Base-by-base conservation (phyloP, 352 stramenopile species). In the Phytophthora megakarya region DNA sequence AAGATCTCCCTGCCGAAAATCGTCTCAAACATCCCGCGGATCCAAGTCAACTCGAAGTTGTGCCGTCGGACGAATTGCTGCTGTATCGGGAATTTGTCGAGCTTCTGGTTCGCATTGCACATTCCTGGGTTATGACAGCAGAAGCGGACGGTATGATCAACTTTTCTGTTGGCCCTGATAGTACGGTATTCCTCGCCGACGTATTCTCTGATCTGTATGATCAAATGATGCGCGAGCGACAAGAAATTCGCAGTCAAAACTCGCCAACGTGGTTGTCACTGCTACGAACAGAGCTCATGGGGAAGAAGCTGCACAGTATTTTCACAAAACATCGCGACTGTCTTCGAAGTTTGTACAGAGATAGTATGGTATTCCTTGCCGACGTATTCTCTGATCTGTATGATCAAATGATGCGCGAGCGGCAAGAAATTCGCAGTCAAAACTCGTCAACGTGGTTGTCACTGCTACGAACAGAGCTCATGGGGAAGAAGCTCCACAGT, bases 11-110 rank as follows among this genome's bases (percentile, higher is more conserved):
- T 5, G 46, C 48, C 9, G 56, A 73, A 44, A 74, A 78, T 54
- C 61, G 33, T 9, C 44, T 26, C 8, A 62, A 55, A 47, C 47
- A 69, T 9, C 56, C 71, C 1, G 15, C 65, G 1, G 58, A 78
- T 25, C 51, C 63, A 40, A 54, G 13, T 35, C 55, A 57, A 16
- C 53, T 79, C 8, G 52, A 81, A 22, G 35, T 82, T 33, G 61
- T 82, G 9, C 69, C 67, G 15, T 68, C 63, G 52, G 64, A 79
- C 26, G 65, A 81, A 50, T 44, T 85, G 12, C 19, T 90, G 6
- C 61, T 88, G 0, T 88, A 70, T 32, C 75, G 81, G 10, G 81
- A 90, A 61, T 90, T 90, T 48, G 77, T 84, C 6, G 81, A 90
- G 55, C 51, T 90, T 22, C 73, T 90, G n/a, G 74, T 90, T 22